Base-by-base conservation (phyloP, 257 asterid genomes). In the Linaria vulgaris region DNA sequence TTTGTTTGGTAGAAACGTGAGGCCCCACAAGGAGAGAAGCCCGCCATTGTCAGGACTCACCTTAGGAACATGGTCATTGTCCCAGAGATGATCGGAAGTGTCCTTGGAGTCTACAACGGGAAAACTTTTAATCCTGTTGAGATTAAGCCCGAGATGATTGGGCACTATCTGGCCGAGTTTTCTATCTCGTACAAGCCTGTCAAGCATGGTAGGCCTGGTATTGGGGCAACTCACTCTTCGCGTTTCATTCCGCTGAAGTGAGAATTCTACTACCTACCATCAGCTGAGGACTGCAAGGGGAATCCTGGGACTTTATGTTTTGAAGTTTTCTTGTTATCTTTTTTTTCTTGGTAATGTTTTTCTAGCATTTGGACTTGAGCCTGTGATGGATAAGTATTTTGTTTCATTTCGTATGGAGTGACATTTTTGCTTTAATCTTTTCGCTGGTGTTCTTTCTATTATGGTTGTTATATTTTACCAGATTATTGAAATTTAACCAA, bases 181-280 rank as follows among this genome's bases (percentile, higher is more conserved):
- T 89, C 95, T 0, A 87, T 89, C 22, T 79, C 91, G 15, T 89
- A 89, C 91, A 87, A 84, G 75, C 95, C 97, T 0, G 95, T 87
- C 16, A 89, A 86, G 83, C 96, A 89, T 15, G 96, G 96, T 44
- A 82, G 96, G 63, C 96, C 96, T 0, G 95, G 95, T 81, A 86
- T 89, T 67, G 97, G 95, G 71, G 97, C 97, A 8, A 90, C 97
- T 53, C 97, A 90, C 77, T 90, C 97, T 30, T 90, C 97, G 37
- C 77, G 97, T 78, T 90, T 90, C 75, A 90, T 90, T 72, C 95
- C 95, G 34, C 91, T 90, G 21, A 90, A 90, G 85, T 90, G 73
- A 79, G 64, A 58, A 14, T 22, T 50, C 9, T 25, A 44, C 66
- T 5, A 15, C 20, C 67, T 31, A 31, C 69, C 12, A 23, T 34